phyloP scores from a whole-genome alignment of 768 basidiomycete species.

The Mycena metata region DNA sequence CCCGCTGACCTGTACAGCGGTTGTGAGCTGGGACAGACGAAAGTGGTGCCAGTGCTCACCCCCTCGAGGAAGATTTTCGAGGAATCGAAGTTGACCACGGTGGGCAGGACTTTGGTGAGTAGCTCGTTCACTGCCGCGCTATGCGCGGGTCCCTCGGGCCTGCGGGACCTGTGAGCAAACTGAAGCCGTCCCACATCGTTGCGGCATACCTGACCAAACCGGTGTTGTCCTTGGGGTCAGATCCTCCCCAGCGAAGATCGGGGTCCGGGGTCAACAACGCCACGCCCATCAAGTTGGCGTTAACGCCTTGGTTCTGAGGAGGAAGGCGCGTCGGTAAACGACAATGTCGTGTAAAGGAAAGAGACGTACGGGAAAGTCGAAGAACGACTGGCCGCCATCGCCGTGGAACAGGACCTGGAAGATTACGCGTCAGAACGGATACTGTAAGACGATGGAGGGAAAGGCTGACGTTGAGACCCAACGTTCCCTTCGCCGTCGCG shows the following conservation, averaged over 20 bases:
- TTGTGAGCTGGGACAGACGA: neutral
- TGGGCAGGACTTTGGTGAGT: constrained; percentile 43
- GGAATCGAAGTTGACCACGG: constrained; percentile 45
- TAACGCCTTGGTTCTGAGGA: constrained; percentile 41
- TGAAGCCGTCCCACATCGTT: neutral
- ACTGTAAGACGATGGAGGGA: neutral
- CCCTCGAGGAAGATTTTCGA: constrained; percentile 46
- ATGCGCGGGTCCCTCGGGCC: constrained; percentile 45
- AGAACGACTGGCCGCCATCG: constrained; percentile 40
- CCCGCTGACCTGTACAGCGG: constrained; percentile 37
- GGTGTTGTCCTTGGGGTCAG: constrained; percentile 28
- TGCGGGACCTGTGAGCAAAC: constrained; percentile 14
- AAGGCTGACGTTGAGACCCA: constrained; percentile 43
- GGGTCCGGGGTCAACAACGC: constrained; percentile 39
- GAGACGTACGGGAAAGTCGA: constrained; percentile 41
- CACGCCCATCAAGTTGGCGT: constrained; percentile 39
- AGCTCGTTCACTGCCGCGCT: constrained; percentile 47
- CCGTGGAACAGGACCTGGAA: constrained; percentile 43
- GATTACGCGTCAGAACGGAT: neutral
- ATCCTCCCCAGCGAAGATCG: constrained; percentile 39
- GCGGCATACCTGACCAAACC: constrained; percentile 30
- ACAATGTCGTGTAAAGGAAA: no score
- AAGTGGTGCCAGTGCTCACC: constrained; percentile 12
- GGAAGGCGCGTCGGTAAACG: neutral
- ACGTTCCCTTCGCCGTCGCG: constrained; percentile 31